Evolutionary conservation across 106 monocot genomes (phyloP).

Genomic region (Agapanthus africanus): DNA sequence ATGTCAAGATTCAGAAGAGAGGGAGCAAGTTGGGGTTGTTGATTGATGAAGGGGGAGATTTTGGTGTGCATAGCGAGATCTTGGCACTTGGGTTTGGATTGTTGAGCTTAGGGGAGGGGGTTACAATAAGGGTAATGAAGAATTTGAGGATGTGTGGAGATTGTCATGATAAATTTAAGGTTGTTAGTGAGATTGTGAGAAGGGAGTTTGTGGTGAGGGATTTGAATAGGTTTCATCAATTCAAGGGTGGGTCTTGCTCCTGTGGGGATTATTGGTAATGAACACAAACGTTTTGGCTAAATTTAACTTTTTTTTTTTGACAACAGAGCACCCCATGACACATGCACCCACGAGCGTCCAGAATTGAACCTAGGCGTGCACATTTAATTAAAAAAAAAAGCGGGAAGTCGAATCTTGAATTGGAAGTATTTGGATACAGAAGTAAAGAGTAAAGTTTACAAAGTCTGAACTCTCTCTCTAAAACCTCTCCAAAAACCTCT

Average conservation of each 20-base stretch:
- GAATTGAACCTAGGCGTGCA: too few relatives aligned
- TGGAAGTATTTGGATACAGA: too few relatives aligned
- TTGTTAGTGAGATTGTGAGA: conserved; percentile 57
- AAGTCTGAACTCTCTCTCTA: too few relatives aligned
- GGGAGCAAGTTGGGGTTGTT: conserved; percentile 1
- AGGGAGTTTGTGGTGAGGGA: conserved; percentile 82
- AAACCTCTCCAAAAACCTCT: too few relatives aligned
- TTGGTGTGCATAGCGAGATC: conserved; percentile 73
- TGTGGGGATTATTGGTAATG: conserved; percentile 91
- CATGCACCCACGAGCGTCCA: too few relatives aligned
- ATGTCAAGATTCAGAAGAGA: conserved; percentile 49
- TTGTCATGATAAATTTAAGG: conserved; percentile 73
- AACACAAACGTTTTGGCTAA: too few relatives aligned
- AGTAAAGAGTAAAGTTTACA: too few relatives aligned
- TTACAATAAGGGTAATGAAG: conserved; percentile 81
- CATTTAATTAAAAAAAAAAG: too few relatives aligned
- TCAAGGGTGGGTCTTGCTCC: conserved; percentile 52
- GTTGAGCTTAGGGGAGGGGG: conserved; percentile 40
- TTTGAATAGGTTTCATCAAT: conserved; percentile 85
- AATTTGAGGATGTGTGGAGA: conserved; percentile 85
- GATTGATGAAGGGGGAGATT: conserved; percentile 19
- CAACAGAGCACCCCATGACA: too few relatives aligned
- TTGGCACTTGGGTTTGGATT: conserved; percentile 71
- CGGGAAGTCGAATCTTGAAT: too few relatives aligned
- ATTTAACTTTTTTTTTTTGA: too few relatives aligned